phyloP scores from a whole-genome alignment of 768 basidiomycete species.

The Termitomyces sp. region DNA sequence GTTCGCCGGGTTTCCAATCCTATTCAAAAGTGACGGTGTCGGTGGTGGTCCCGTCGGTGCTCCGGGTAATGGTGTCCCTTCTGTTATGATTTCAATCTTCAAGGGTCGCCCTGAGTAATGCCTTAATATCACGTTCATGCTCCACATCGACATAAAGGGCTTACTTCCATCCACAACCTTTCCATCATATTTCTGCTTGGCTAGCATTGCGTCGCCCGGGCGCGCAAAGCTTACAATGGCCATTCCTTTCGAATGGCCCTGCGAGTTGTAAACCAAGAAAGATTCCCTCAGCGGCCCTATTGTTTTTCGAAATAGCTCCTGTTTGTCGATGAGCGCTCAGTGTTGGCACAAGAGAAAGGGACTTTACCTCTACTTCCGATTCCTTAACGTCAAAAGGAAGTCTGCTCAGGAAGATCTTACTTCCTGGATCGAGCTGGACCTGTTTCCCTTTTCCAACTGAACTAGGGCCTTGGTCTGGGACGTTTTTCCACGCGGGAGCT shows the following conservation, averaged over 20 bases:
- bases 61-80: conserved; percentile 26
- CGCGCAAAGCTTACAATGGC: conserved; percentile 68
- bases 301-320: conserved; percentile 77
- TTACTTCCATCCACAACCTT: conserved; percentile 68
- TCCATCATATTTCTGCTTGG: conserved; percentile 68
- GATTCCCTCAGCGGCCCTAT: conserved; percentile 69
- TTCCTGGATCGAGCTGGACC: conserved; percentile 35
- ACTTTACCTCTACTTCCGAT: conserved; percentile 61
- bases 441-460: conserved; percentile 28
- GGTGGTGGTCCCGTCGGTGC: conserved; percentile 17
- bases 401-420: conserved; percentile 64
- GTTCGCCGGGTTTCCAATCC: conserved; percentile 17
- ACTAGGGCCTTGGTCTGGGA: conserved; percentile 11
- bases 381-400: conserved; percentile 69
- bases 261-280: conserved; percentile 72
- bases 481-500: conserved; percentile 60
- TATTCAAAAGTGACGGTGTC: conserved; percentile 24
- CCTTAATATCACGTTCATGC: not conserved
- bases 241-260: conserved; percentile 78
- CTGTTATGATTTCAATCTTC: conserved; percentile 59
- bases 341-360: not conserved
- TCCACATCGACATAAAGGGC: conserved; percentile 18
- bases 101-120: conserved; percentile 54
- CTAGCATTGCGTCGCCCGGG: conserved; percentile 56
- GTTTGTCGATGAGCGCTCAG: not conserved